phyloP scores from a whole-genome alignment of 805 yeast species.

The Tetrapisispora nanseiensis region DNA sequence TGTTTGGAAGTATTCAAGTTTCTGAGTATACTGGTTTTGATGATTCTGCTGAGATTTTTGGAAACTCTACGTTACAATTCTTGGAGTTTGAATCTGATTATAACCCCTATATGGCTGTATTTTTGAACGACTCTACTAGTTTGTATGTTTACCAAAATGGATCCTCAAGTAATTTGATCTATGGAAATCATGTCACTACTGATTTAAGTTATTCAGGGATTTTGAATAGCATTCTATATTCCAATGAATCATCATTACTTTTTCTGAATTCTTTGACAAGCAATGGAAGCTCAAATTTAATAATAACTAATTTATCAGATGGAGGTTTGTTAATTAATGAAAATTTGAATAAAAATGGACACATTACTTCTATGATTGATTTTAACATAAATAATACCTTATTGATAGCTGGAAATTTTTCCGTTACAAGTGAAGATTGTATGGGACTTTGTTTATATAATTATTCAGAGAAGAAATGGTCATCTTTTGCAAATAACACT shows the following conservation, averaged over 20 bases:
- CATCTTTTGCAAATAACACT: slow-evolving; percentile 25
- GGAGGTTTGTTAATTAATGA: slow-evolving; percentile 38
- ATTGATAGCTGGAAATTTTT: slow-evolving; percentile 65
- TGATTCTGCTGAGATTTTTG: slow-evolving; percentile 11
- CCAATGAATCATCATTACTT: not conserved
- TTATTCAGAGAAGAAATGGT: slow-evolving; percentile 45
- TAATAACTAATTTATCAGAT: slow-evolving; percentile 29
- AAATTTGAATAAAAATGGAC: slow-evolving; percentile 29
- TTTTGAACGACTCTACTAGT: slow-evolving; percentile 42
- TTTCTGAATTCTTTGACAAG: slow-evolving; percentile 8
- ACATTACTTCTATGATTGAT: slow-evolving; percentile 35
- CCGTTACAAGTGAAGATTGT: slow-evolving; percentile 51
- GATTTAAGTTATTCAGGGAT: not conserved
- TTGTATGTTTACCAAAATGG: slow-evolving; percentile 43
- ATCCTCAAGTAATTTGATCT: slow-evolving; percentile 2
- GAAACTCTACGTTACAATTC: slow-evolving; percentile 9
- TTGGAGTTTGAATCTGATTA: slow-evolving; percentile 1
- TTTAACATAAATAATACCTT: slow-evolving; percentile 33
- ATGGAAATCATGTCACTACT: not conserved
- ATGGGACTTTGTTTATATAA: slow-evolving; percentile 58
- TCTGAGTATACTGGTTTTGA: slow-evolving; percentile 14
- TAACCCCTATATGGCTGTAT: slow-evolving; percentile 29
- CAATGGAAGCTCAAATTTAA: slow-evolving; percentile 7
- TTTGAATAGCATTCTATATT: not conserved
- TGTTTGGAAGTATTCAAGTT: slow-evolving; percentile 24